These are phyloP conservation scores for Pyrenophora seminiperda DNA, from an alignment of 2,329 filamentous ascomycete species.

Conservation along the genomic window DNA sequence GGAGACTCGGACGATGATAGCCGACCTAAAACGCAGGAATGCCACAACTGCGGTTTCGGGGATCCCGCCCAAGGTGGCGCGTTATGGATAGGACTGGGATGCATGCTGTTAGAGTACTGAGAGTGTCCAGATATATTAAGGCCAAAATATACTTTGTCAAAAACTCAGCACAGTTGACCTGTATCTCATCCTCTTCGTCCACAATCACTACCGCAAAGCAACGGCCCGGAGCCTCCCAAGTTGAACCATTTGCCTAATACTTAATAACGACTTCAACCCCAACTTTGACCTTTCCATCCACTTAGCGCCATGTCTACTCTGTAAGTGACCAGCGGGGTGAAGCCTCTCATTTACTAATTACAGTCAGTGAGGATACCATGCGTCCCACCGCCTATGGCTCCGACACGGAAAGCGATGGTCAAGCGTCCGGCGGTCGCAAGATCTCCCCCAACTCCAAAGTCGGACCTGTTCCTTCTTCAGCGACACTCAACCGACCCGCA, in stretches of 20 bases:
- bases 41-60: conserved; percentile 33
- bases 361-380: conserved; percentile 32
- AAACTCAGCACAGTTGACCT: conserved; percentile 35
- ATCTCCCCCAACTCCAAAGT: conserved; percentile 34
- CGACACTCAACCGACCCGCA: conserved; percentile 48
- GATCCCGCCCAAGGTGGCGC: not conserved
- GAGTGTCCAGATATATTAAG: conserved; percentile 35
- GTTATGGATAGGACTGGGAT: not conserved
- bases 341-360: conserved; percentile 5
- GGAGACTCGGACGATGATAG: conserved; percentile 31
- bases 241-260: conserved; percentile 1
- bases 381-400: conserved; percentile 41
- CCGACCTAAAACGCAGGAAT: conserved; percentile 23
- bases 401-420: conserved; percentile 49
- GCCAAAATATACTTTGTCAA: conserved; percentile 18
- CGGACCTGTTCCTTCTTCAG: conserved; percentile 45
- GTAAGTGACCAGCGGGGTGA: conserved; percentile 32
- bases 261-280: conserved; percentile 5
- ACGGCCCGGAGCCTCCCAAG: conserved; percentile 18
- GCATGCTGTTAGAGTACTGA: not conserved
- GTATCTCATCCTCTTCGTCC: conserved; percentile 21
- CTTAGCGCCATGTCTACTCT: conserved; percentile 34
- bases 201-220: conserved; percentile 13
- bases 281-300: not conserved
- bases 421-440: conserved; percentile 49